phyloP scores from a whole-genome alignment of 805 yeast species.

The Yamadazyma phyllophila region DNA sequence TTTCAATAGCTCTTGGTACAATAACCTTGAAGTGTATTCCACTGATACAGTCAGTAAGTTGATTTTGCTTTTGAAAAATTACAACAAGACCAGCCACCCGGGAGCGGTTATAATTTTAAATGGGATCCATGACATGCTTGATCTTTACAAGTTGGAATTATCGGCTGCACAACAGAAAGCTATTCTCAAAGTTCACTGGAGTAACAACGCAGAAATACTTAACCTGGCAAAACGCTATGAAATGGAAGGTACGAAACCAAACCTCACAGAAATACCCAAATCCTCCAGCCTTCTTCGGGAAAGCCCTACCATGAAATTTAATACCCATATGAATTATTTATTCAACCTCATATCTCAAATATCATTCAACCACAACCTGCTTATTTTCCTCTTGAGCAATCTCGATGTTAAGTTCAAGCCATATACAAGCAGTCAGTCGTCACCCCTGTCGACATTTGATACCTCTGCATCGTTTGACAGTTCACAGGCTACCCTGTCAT shows the following conservation, averaged over 20 bases:
- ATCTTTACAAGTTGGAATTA: conserved; percentile 32
- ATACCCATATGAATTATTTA: conserved; percentile 28
- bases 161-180: conserved; percentile 32
- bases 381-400: conserved; percentile 29
- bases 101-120: conserved; percentile 24
- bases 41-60: conserved; percentile 11
- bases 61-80: conserved; percentile 6
- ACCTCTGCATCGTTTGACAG: background rate
- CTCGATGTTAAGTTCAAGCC: conserved; percentile 27
- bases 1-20: conserved; percentile 22
- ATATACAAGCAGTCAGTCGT: background rate
- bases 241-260: conserved; percentile 21
- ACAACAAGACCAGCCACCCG: conserved; percentile 3
- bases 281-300: conserved; percentile 26
- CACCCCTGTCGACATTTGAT: background rate
- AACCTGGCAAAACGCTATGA: conserved; percentile 18
- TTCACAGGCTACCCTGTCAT: background rate
- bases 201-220: conserved; percentile 21
- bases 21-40: conserved; percentile 5
- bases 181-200: conserved; percentile 31
- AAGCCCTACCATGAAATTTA: conserved; percentile 30
- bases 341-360: conserved; percentile 24
- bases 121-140: conserved; percentile 35
- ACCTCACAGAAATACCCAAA: conserved; percentile 28
- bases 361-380: conserved; percentile 21